These are phyloP conservation scores for Xylariaceae sp. DNA, from an alignment of 2,329 filamentous ascomycete species.

Conservation along the genomic window DNA sequence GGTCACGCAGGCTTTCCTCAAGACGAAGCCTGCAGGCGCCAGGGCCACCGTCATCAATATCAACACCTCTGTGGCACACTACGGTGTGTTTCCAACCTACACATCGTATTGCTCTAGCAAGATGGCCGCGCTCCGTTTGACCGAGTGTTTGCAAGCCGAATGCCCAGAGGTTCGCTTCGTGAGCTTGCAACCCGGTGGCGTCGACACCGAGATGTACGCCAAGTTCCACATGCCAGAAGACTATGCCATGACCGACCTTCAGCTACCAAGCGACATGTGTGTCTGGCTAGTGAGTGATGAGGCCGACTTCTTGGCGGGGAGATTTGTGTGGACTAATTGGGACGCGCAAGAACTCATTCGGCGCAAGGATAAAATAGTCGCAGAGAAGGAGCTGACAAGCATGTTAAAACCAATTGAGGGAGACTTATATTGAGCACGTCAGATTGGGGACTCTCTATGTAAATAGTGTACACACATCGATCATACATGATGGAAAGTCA, in stretches of 20 bases:
- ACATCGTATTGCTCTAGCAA: neutral
- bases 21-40: neutral
- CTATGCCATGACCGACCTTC: slow-evolving; percentile 1
- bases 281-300: slow-evolving; percentile 1
- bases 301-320: neutral
- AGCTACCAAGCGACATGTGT: neutral
- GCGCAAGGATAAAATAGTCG: too few species aligned
- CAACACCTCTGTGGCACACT: slow-evolving; percentile 1
- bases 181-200: neutral
- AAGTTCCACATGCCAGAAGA: slow-evolving; percentile 3
- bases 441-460: too few species aligned
- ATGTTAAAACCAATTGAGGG: too few species aligned
- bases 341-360: too few species aligned
- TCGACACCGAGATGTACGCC: slow-evolving; percentile 1
- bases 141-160: neutral
- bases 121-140: neutral
- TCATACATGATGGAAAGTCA: too few species aligned
- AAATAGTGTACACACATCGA: too few species aligned
- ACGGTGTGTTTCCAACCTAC: slow-evolving; percentile 1
- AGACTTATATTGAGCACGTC: too few species aligned
- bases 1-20: slow-evolving; percentile 1
- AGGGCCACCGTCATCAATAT: neutral
- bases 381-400: too few species aligned
- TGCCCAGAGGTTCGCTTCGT: neutral
- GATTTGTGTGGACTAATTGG: slow-evolving; percentile 2